phyloP scores from a whole-genome alignment of 2,329 filamentous ascomycete species.

The Thelonectria olida region DNA sequence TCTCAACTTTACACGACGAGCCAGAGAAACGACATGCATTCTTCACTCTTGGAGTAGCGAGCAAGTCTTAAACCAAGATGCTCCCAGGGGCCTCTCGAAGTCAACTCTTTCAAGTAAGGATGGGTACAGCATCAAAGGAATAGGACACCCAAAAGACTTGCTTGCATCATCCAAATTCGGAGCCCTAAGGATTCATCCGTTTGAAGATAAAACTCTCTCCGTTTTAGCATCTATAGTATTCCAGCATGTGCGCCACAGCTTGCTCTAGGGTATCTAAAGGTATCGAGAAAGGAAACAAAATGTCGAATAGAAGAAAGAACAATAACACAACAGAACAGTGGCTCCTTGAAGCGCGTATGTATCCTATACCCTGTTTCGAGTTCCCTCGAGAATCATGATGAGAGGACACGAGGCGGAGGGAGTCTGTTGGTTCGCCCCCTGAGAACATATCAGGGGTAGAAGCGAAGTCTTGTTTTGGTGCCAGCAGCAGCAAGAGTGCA shows the following conservation, averaged over 20 bases:
- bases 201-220: background rate
- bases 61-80: no score
- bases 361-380: background rate
- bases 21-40: no score
- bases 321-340: conserved; percentile 7
- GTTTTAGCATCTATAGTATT: background rate
- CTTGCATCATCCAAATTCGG: no score
- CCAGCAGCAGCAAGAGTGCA: background rate
- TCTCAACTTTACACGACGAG: no score
- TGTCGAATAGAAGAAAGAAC: background rate
- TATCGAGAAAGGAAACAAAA: background rate
- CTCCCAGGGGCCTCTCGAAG: no score
- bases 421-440: background rate
- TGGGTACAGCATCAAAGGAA: no score
- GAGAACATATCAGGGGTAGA: background rate
- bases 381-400: background rate
- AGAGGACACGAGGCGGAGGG: no score
- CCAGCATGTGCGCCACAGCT: conserved; percentile 1
- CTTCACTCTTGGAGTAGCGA: no score
- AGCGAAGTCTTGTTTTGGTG: background rate
- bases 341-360: background rate
- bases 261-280: conserved; percentile 18
- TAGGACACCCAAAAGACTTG: no score
- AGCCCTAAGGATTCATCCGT: no score
- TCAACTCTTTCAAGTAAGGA: no score